Base-by-base conservation (phyloP, 2,329 filamentous ascomycete species). In the Aspergillus ochraceoroseus region DNA sequence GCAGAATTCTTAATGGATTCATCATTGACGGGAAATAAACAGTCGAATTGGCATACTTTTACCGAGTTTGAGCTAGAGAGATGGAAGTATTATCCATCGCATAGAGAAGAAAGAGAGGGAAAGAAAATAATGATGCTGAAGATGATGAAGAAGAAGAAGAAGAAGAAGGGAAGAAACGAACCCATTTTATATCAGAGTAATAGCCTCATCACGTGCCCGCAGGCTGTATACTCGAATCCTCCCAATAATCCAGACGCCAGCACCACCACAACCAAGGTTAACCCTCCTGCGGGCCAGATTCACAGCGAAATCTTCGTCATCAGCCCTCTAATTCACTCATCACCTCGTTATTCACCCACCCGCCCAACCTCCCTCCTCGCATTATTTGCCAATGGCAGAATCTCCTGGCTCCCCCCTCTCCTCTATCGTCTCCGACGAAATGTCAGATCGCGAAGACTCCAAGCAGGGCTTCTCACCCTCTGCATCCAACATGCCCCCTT, bases 371-470 rank as follows among this genome's bases (percentile, higher is more conserved):
- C 19, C 37, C 25, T 32, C 13, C 28, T 18, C 23, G 20, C 9
- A 9, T 22, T 22, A 29, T 26, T 48, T 48, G 54, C 50, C 39
- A 43, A 73, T 72, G 68, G 64, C 68, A 36, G 70, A 79, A 59
- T 80, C 77, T 7, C 76, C 78, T 8, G 75, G 70, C 38, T 82
- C 79, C 22, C 77, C 79, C 26, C 75, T 85, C 53, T 83, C 80
- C 35, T 77, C 78, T 46, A 74, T 81, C 48, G 76, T 74, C 48
- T 80, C 77, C 32, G 79, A 80, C 51, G 75, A 78, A 44, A 76
- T 82, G 59, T 71, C 72, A 37, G 59, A 63, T 35, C 60, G 51
- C 59, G 79, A 79, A 52, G 76, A 75, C 52, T 70, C 70, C 61
- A 76, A 71, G 63, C 70, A 67, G 47, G 67, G 70, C 52, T 68